Evolutionary conservation across 169 alveolate species (phyloP), one percentile per base, ranked within the genome.

Genomic region (Cystoisospora suis): DNA sequence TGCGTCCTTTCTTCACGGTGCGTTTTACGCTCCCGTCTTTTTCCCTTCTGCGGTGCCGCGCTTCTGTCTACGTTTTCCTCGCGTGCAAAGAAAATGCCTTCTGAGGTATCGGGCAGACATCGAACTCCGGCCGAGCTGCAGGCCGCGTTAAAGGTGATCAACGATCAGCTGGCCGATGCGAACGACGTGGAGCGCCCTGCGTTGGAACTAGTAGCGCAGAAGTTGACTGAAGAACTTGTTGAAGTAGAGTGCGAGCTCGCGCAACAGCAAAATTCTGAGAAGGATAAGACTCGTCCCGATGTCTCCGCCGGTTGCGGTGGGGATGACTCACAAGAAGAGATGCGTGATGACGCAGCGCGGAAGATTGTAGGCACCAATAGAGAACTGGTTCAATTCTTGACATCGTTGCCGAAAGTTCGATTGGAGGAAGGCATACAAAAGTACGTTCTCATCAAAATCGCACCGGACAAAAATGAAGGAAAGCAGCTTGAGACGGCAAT

Each of bases 141-240:
- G 92, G 53, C 81, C 32, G 92, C 92, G 17, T 72, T 88, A 45
- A 85, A 77, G 70, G 92, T 88, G 20, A 29, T 88, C 29, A 88
- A 88, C 70, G 92, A 88, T 36, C 88, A 88, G 61, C 92, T 88
- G 88, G 92, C 92, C 1, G 92, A 69, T 27, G 92, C 92, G 12
- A 75, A 85, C n/a, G 88, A 85, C 20, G 45, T 88, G 27, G 92
- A 88, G 69, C 92, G 92, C n/a, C 92, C 92, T 0, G 81, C 92
- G 0, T 88, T 88, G 32, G 92, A 88, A 53, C 81, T 88, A 32
- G 92, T 85, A 0, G 81, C 92, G 23, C 92, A 88, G 58, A 85
- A 85, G 17, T 46, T 88, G 83, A 88, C 88, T 9, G 92, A 88
- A 23, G 86, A 85, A 34, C 88, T 88, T 6, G 75, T 88, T 2